These are phyloP conservation scores for Penicillium occitanis DNA, from an alignment of 2,329 filamentous ascomycete genomes.

Conservation along the genomic window DNA sequence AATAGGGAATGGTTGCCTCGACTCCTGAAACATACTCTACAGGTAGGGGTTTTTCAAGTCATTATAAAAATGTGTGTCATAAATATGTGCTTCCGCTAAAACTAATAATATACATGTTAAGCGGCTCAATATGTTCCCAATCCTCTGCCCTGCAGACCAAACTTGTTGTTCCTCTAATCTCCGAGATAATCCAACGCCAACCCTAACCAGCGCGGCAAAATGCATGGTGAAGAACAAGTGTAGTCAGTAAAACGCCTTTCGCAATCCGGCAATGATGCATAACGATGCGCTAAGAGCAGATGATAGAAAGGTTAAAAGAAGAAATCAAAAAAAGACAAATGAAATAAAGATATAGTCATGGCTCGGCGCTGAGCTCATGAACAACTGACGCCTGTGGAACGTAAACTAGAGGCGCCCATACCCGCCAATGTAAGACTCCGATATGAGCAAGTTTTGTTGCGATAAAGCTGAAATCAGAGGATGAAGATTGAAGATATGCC, in stretches of 20 bases:
- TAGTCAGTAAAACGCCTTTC: slow-evolving; percentile 6
- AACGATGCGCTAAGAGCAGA: slow-evolving; percentile 16
- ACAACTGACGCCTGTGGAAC: slow-evolving; percentile 28
- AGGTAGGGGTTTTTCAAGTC: background rate
- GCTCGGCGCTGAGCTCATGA: slow-evolving; percentile 11
- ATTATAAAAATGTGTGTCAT: background rate
- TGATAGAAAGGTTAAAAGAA: background rate
- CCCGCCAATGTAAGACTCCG: slow-evolving; percentile 81
- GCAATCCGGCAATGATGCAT: slow-evolving; percentile 16
- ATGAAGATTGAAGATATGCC: background rate
- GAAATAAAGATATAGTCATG: slow-evolving; percentile 15
- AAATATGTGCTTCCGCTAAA: slow-evolving; percentile 12
- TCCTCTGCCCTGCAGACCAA: background rate
- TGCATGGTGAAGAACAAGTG: slow-evolving; percentile 6
- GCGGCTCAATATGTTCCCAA: slow-evolving; percentile 6
- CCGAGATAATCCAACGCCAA: slow-evolving; percentile 5
- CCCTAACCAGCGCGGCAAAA: slow-evolving; percentile 6
- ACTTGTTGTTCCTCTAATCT: background rate
- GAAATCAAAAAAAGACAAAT: background rate
- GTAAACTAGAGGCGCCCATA: slow-evolving; percentile 79
- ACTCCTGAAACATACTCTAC: background rate
- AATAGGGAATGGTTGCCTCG: background rate
- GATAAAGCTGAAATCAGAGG: slow-evolving; percentile 39
- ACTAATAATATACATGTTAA: slow-evolving; percentile 10
- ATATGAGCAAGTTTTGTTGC: slow-evolving; percentile 79